Evolutionary conservation across 106 monocot species (phyloP).

Genomic region (Acorus calamus): DNA sequence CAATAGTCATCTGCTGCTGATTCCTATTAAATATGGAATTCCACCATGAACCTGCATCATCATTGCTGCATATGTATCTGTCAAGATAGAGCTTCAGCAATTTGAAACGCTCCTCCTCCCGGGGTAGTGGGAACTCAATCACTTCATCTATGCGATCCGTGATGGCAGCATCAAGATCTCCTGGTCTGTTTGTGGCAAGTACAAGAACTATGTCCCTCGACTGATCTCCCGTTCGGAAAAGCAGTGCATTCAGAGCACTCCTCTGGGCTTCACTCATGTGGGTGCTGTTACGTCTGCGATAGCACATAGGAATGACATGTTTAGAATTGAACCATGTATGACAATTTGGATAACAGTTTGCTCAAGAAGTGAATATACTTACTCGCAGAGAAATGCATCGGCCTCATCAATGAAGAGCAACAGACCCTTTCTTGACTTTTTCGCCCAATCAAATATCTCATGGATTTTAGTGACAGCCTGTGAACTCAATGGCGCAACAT

Average conservation of each 20-base stretch:
- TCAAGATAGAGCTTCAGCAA: constrained; percentile 80
- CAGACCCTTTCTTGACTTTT: constrained; percentile 77
- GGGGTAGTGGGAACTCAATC: constrained; percentile 82
- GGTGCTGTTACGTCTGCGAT: constrained; percentile 66
- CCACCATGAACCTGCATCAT: constrained; percentile 24
- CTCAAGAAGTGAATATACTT: constrained; percentile 13
- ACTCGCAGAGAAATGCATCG: constrained; percentile 97
- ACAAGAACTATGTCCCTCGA: constrained; percentile 89
- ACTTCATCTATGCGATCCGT: constrained; percentile 91
- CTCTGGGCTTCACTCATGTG: constrained; percentile 94
- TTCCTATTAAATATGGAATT: constrained; percentile 28
- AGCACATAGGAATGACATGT: not conserved
- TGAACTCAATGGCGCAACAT: constrained; percentile 90
- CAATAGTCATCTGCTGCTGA: constrained; percentile 63
- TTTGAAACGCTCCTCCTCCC: constrained; percentile 82
- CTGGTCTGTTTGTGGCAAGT: constrained; percentile 88
- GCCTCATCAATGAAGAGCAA: constrained; percentile 95
- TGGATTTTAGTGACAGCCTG: constrained; percentile 95
- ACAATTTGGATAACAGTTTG: not conserved
- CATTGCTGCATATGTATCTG: constrained; percentile 63
- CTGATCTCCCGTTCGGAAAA: constrained; percentile 93
- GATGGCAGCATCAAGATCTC: constrained; percentile 89
- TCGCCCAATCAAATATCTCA: constrained; percentile 98
- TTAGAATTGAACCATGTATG: not conserved
- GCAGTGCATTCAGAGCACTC: constrained; percentile 88